Conservation (phyloP, 2,329 filamentous ascomycete genomes). For the Penicillium sp. region DNA sequence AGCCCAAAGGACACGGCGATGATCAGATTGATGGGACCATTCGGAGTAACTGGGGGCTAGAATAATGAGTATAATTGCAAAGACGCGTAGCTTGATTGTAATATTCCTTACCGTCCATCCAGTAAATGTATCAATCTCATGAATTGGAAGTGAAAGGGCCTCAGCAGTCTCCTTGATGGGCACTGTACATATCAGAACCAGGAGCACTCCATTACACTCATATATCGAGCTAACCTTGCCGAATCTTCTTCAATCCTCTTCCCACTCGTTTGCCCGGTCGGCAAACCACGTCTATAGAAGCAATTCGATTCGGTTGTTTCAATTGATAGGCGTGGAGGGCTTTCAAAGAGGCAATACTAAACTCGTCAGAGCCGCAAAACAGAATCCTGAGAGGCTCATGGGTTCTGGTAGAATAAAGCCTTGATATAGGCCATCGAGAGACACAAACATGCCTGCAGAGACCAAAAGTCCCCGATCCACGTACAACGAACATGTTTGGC, state of each 20-base stretch:
- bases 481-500: constrained; percentile 25
- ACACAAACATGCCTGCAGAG: constrained; percentile 18
- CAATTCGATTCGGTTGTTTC: constrained; percentile 53
- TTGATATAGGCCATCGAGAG: constrained; percentile 10
- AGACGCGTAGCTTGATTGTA: neutral
- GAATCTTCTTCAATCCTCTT: constrained; percentile 64
- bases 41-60: constrained; percentile 52
- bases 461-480: constrained; percentile 20
- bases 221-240: constrained; percentile 52
- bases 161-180: constrained; percentile 66
- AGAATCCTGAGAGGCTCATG: constrained; percentile 69
- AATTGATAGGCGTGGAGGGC: constrained; percentile 62
- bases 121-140: constrained; percentile 76
- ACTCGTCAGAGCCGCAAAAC: constrained; percentile 90
- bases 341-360: constrained; percentile 73
- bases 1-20: constrained; percentile 93
- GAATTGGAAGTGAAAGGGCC: constrained; percentile 60
- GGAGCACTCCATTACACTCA: neutral
- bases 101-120: constrained; percentile 63
- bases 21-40: constrained; percentile 64
- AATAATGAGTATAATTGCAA: constrained; percentile 12
- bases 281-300: constrained; percentile 80
- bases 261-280: constrained; percentile 74
- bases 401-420: constrained; percentile 30
- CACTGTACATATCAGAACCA: constrained; percentile 47